Evolutionary conservation across 2,329 filamentous ascomycete genomes (phyloP), one percentile per base, ranked within the genome.

Genomic region (Talaromyces sp.): DNA sequence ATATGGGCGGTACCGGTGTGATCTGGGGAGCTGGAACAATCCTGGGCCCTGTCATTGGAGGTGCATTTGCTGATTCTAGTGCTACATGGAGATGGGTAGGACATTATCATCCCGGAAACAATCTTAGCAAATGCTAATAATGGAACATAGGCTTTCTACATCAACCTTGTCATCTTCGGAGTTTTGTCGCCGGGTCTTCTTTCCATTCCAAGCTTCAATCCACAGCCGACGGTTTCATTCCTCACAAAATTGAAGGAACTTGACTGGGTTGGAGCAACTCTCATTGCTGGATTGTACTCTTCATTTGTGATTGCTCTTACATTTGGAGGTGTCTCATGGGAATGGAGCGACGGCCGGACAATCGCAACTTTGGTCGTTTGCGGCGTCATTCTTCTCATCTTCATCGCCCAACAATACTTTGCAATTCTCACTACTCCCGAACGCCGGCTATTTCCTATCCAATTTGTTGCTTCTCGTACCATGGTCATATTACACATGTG

Each of bases 91-190:
- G 69, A 67, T 64, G 62, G 65, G 39, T 66, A 16, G 83, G 69
- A 74, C 84, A 76, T 50, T 76, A 74, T 14, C 69, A 11, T 16
- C 22, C 39, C 3, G 2, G 10, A 37, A 4, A 22, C 14, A 43
- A 11, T 19, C 1, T 6, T 31, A n/a, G 3, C 5, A 7, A 1
- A 59, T 59, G 35, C 37, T 59, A 45, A 59, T 19, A 3, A 43
- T 1, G n/a, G 9, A 59, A 24, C 31, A 43, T 13, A 59, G 63
- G 78, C 59, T n/a, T 61, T 61, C 11, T 61, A 61, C 45, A 61
- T 61, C 47, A 61, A 61, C 68, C 75, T 86, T 0, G 70, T 78
- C 31, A 72, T 82, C 58, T 75, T 82, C 1, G 84, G 76, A 16
- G 68, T 78, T 11, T 73, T 77, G 27, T 71, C 77, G 6, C 79